Base-by-base conservation (phyloP, 192 early-diverging fungal species). In the Coemansia sp. region DNA sequence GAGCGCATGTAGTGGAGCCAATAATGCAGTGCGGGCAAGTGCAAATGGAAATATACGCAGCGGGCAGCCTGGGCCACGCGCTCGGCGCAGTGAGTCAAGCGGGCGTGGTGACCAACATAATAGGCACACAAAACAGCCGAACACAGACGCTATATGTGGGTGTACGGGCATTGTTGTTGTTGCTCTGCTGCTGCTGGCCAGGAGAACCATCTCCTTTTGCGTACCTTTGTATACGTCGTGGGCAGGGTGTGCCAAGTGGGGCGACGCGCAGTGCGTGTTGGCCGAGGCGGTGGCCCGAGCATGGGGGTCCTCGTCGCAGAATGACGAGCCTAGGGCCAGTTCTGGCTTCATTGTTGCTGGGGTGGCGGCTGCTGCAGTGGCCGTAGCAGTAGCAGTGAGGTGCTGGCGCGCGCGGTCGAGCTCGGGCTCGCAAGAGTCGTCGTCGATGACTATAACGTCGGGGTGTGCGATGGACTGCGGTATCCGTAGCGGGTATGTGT, bases 361-460 rank as follows among this genome's bases (percentile, higher is more conserved):
- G 7, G 43, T 32, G 24, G 62, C 46, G 6, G 43, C 57, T n/a
- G 65, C 25, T 15, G 56, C 17, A 35, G 64, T 54, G 49, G 51
- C 25, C 36, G 57, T 59, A 14, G 53, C 53, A 56, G 53, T 56
- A 56, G 53, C 53, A 6, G 53, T 56, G 53, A 15, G 53, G 17
- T 56, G 53, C 19, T 56, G 53, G 17, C 53, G 53, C 29, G 53
- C 53, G 31, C 53, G 53, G 53, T 70, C 64, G 17, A 40, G 37
- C 29, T 66, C 65, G 17, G 78, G 73, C 68, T 76, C 77, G 62
- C 77, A 71, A 24, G 68, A 71, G 43, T 74, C 71, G 65, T 56
- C 58, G 68, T 80, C 65, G n/a, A 80, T 65, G 39, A 80, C 72
- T 62, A 80, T 80, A 15, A 71, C 69, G 24, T 74, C 79, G 38